Evolutionary conservation across 2,329 filamentous ascomycete species (phyloP), one percentile per base, ranked within the genome.

Genomic region (Acrodontium crateriforme): DNA sequence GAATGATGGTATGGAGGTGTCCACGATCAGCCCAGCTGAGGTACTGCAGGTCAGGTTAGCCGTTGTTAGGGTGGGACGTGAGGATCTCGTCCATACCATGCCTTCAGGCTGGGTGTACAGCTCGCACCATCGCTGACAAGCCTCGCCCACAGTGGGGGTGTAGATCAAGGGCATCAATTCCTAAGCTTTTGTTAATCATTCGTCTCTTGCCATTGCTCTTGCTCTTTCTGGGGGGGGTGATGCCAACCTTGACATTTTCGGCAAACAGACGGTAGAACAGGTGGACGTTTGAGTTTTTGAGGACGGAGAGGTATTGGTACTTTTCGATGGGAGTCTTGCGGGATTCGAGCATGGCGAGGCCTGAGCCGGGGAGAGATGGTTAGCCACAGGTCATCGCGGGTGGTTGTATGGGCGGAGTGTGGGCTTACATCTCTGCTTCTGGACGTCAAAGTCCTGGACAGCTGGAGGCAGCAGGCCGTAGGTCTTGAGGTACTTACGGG

Each of bases 31-130:
- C n/a, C n/a, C n/a, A n/a, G n/a, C n/a, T n/a, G n/a, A n/a, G n/a
- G n/a, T n/a, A n/a, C n/a, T n/a, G n/a, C n/a, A n/a, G n/a, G 24
- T 30, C 16, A 35, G 31, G 12, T 8, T 17, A 15, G 15, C 19
- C 5, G 9, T n/a, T n/a, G n/a, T n/a, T n/a, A n/a, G n/a, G 17
- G 5, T 19, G 9, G 10, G 9, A 9, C 19, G 16, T 13, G 9
- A 10, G 6, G 12, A 11, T 0, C n/a, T 28, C 28, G 29, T 26
- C 4, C 20, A 11, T 6, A 10, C 45, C 53, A 43, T 39, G 63
- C 79, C 84, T 66, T 95, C 89, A 13, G 89, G 85, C 43, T 85
- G 79, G 35, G 85, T 91, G 65, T 92, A 95, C 45, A 95, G 73
- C 47, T 87, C 83, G 20, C 85, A 93, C 72, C 92, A 98, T 59